Base-by-base conservation (phyloP, 495 filamentous ascomycete species). In the Hypoxylon fuscum region DNA sequence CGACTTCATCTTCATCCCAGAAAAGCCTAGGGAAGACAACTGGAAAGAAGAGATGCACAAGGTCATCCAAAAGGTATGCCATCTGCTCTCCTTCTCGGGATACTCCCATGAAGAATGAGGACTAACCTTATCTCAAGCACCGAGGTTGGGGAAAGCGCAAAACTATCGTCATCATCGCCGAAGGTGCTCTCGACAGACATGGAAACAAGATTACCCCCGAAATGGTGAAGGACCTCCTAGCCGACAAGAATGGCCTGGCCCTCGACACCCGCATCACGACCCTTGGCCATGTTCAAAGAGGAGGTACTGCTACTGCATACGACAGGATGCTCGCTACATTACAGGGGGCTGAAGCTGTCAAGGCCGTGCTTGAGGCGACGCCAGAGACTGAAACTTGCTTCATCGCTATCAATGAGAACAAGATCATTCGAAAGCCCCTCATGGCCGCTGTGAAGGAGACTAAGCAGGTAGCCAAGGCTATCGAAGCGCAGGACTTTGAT, bases 81-180 rank as follows among this genome's bases (percentile, higher is more conserved):
- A 11, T 27, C 23, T 14, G 5, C 4, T 21, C 23, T 35, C 0
- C 15, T 5, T 29, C 22, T 35, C 0, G 15, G 12, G 29, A 27
- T 27, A 8, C 53, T 5, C 9, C 23, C 21, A 50, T 3, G 12
- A 15, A 14, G 1, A 5, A 5, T 14, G 12, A 15, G 1, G 3
- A 7, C n/a, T 37, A 5, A 15, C 50, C 48, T 77, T 87, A 71
- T 27, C 8, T 20, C 32, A 40, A 96, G 91, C 96, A 99, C 77
- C 90, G 96, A 53, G 81, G 87, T 55, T 82, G 91, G 65, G 96
- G 96, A 47, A 98, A 97, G 81, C 84, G 96, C 59, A 94, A 96
- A 77, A 98, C 96, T 1, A 98, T 98, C 59, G 93, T 99, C 62
- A 97, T 99, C 60, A 88, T 99, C 45, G 94, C 95, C 32, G 95